Conservation (phyloP, 2,329 filamentous ascomycete species). For the Chrysosporium queenslandicum region DNA sequence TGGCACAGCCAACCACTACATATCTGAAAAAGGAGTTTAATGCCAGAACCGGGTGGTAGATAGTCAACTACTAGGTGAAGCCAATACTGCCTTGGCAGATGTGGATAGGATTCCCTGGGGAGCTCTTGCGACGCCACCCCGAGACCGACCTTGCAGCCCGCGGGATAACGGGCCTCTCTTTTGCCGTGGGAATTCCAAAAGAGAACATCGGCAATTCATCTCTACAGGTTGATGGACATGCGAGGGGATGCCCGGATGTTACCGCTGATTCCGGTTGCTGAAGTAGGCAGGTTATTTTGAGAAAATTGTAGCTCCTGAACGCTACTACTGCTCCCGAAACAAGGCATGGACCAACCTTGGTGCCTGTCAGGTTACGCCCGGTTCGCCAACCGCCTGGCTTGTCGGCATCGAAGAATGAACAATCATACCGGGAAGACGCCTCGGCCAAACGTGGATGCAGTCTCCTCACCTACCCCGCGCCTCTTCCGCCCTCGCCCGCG, state of each 20-base stretch:
- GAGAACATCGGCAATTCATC: neutral
- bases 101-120: no score
- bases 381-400: neutral
- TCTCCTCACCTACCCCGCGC: neutral
- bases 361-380: neutral
- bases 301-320: no score
- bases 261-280: no score
- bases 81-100: neutral
- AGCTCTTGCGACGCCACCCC: neutral
- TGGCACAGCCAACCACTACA: no score
- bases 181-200: neutral
- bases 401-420: neutral
- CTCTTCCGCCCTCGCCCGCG: neutral
- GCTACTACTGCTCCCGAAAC: no score
- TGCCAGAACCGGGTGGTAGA: no score
- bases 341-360: neutral
- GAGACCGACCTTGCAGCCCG: neutral
- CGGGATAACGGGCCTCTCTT: neutral
- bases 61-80: no score
- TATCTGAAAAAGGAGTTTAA: no score
- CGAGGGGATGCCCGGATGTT: no score
- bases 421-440: neutral
- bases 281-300: no score
- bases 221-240: neutral
- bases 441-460: neutral